Conservation (phyloP, 2,329 filamentous ascomycete species). For the Keithomyces neogunnii region DNA sequence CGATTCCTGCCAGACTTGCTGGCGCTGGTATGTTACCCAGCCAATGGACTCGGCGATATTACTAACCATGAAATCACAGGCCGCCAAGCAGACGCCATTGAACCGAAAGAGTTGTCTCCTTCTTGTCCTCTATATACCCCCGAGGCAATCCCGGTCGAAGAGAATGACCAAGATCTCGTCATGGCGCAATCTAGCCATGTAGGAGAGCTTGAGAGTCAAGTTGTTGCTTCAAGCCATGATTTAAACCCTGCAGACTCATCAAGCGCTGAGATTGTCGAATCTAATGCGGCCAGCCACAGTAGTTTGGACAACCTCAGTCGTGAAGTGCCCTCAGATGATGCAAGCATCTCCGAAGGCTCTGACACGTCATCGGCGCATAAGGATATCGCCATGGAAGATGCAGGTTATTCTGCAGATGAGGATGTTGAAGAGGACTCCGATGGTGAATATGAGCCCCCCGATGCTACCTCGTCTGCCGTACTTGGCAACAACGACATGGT, state of each 20-base stretch:
- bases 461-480: conserved; percentile 16
- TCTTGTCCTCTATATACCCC: neutral
- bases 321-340: neutral
- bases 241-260: neutral
- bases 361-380: neutral
- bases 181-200: neutral
- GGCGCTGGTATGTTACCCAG: neutral
- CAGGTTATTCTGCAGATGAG: conserved; percentile 29
- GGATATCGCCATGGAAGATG: conserved; percentile 13
- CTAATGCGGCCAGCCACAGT: neutral
- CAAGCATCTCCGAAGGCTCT: neutral
- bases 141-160: neutral
- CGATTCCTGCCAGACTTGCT: neutral
- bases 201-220: neutral
- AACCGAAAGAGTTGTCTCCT: neutral
- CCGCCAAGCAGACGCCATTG: neutral
- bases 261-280: neutral
- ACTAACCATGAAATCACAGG: neutral
- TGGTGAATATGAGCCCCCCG: conserved; percentile 50
- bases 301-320: neutral
- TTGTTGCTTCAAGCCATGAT: neutral
- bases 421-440: conserved; percentile 22
- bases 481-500: conserved; percentile 6
- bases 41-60: neutral
- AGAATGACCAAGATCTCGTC: neutral